Evolutionary conservation across 2,329 filamentous ascomycete species (phyloP), one percentile per base, ranked within the genome.

Genomic region (Alternaria sp.): DNA sequence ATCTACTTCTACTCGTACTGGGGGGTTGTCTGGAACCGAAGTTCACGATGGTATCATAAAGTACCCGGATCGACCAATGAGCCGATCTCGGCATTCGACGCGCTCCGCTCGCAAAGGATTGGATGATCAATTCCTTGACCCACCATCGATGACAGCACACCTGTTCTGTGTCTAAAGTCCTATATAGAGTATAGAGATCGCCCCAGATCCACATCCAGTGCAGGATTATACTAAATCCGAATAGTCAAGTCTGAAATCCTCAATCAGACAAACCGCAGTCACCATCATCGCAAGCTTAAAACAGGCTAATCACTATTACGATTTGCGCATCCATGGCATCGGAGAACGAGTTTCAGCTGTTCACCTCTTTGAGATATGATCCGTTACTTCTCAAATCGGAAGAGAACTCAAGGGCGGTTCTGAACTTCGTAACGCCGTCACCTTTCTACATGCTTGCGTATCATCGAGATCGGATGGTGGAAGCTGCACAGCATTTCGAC

Each of bases 401-500:
- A 1, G 72, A 78, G 54, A 79, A 79, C 52, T 84, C 81, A 17
- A 88, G 82, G 41, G 67, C 67, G 36, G 66, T 60, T 51, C 71
- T 74, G 79, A 88, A 87, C 69, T 81, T 80, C 66, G 63, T 70
- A 26, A 77, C 80, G 26, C 71, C 79, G 6, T 90, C 87, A 8
- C 85, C 88, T 0, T 88, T 92, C 67, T 96, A 96, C 76, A 92
- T 96, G 83, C 84, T 95, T 14, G 82, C 87, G 57, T 88, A 89
- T 66, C 93, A 97, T 75, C 86, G 87, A 44, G 90, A 93, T 73
- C 89, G 93, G 52, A 85, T 97, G 73, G 81, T 92, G n/a, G 84
- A 81, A 69, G 81, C 84, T 41, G 81, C 83, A 24, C 71, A 79
- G 61, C 78, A 83, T 64, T 83, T 85, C 66, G 72, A 79, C 41